Percentiles rank a stretch among this genome's conserved stretches.
Conservation (phyloP, 306 rosid species). For the Prunus armeniaca region DNA sequence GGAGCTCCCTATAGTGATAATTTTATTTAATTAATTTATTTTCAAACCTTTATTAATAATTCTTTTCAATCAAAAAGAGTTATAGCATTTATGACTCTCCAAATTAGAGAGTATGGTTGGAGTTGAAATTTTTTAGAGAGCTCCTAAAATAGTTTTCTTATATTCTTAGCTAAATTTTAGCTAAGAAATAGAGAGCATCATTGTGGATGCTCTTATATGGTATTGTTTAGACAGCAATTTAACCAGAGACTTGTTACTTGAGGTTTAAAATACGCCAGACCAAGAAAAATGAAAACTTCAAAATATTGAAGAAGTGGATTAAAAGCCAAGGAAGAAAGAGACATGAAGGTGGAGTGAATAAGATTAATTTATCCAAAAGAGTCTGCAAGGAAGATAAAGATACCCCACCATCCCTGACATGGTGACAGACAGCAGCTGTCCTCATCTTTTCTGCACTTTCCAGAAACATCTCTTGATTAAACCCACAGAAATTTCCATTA, state of each 20-base stretch:
- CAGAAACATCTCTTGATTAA: conserved; percentile 1
- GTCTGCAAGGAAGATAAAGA: neutral
- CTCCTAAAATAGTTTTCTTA: too few species aligned
- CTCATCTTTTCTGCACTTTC: conserved; percentile 12
- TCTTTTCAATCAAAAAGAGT: too few species aligned
- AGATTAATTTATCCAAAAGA: neutral
- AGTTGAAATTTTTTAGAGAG: too few species aligned
- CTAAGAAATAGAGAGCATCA: too few species aligned
- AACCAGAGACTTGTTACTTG: neutral
- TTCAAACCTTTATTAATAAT: too few species aligned
- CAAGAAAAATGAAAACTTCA: neutral
- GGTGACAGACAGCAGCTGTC: conserved; percentile 7
- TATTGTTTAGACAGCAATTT: neutral
- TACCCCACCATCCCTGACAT: neutral
- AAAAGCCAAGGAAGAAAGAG: neutral
- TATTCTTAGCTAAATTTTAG: too few species aligned
- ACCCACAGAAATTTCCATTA: neutral
- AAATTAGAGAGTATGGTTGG: too few species aligned
- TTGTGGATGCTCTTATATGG: too few species aligned
- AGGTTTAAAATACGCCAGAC: too few species aligned
- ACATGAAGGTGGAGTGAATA: neutral
- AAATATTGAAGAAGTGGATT: conserved; percentile 1
- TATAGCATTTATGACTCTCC: too few species aligned
- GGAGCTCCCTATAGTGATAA: too few species aligned
- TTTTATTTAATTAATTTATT: too few species aligned